Evolutionary conservation across 257 asterid species (phyloP).

Genomic region (Misopates orontium): DNA sequence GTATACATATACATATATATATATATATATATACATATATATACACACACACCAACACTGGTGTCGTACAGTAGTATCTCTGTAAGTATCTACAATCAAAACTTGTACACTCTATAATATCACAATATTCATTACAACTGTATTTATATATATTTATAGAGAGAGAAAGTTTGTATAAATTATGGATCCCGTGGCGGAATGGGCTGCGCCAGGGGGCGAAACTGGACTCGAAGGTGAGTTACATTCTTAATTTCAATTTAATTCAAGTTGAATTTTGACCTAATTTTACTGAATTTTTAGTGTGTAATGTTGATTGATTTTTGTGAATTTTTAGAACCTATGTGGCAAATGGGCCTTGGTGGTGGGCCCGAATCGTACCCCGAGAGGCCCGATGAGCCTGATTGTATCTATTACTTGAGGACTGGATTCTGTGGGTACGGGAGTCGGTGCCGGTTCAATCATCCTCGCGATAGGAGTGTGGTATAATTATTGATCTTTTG

Average conservation of each 20-base stretch:
- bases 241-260: constrained; percentile 13
- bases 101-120: constrained; percentile 22
- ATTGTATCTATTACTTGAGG: constrained; percentile 85
- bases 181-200: constrained; percentile 76
- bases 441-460: constrained; percentile 92
- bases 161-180: not conserved
- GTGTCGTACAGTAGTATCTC: too few relatives aligned
- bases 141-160: constrained; percentile 1
- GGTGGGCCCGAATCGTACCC: constrained; percentile 81
- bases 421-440: constrained; percentile 95
- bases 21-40: constrained; percentile 6
- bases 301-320: constrained; percentile 33
- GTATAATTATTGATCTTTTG: constrained; percentile 26
- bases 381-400: constrained; percentile 79
- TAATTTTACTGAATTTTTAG: constrained; percentile 39
- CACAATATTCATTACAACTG: too few relatives aligned
- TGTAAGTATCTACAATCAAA: constrained; percentile 4
- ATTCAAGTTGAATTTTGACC: constrained; percentile 42
- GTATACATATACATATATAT: constrained; percentile 20
- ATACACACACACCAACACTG: too few relatives aligned
- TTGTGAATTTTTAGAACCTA: constrained; percentile 61
- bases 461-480: constrained; percentile 73
- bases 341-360: constrained; percentile 83
- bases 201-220: constrained; percentile 72
- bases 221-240: constrained; percentile 77